phyloP scores from a whole-genome alignment of 331 rosid genomes.

The Cydonia oblonga region DNA sequence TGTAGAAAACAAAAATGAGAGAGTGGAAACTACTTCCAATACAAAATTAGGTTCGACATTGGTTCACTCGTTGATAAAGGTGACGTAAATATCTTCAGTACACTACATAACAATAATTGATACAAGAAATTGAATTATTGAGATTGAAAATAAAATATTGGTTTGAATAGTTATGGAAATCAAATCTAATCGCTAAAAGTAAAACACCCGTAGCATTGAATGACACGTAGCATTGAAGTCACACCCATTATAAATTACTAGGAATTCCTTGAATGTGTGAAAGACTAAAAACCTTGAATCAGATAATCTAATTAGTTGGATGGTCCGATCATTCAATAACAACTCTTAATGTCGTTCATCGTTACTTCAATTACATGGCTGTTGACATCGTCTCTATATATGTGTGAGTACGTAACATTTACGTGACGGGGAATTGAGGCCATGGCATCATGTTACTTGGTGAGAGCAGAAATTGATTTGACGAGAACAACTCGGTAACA shows the following conservation, averaged over 20 bases:
- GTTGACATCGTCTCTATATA: no score
- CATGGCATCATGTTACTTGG: neutral
- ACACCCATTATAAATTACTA: neutral
- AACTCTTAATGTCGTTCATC: no score
- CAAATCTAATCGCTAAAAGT: no score
- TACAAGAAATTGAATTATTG: no score
- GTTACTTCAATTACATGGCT: no score
- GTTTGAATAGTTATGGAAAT: no score
- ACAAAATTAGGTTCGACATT: neutral
- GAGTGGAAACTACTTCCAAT: neutral
- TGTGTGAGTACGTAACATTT: no score
- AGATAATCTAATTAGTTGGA: no score
- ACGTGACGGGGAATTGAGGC: neutral
- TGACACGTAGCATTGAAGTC: no score
- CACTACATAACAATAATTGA: neutral
- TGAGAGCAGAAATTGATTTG: neutral
- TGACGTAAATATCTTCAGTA: neutral
- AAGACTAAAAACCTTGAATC: neutral
- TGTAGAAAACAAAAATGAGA: neutral
- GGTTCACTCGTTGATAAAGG: neutral
- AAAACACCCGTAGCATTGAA: no score
- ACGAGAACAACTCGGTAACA: neutral
- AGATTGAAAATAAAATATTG: no score
- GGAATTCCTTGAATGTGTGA: neutral
- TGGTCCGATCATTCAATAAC: neutral